Conservation (phyloP, 1,139 yeast species). For the Zygoascus sp. region DNA sequence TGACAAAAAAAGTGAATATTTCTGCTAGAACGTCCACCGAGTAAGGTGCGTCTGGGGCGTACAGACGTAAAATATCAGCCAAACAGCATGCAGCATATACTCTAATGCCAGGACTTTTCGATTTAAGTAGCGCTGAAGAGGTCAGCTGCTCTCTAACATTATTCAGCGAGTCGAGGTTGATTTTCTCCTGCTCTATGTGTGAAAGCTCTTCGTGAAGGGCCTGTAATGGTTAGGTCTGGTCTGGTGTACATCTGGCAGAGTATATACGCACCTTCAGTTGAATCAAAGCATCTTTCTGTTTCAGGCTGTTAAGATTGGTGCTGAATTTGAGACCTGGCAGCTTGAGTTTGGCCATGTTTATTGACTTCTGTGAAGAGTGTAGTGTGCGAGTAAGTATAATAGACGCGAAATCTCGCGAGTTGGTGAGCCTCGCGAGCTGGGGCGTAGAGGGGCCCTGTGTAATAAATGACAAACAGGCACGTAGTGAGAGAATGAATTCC, state of each 20-base stretch:
- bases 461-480: neutral
- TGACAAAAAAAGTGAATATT: slow-evolving; percentile 43
- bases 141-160: slow-evolving; percentile 50
- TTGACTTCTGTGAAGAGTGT: no score
- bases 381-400: neutral
- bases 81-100: slow-evolving; percentile 70
- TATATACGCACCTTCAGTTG: slow-evolving; percentile 5
- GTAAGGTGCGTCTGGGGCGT: slow-evolving; percentile 91
- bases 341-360: neutral
- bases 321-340: slow-evolving; percentile 1
- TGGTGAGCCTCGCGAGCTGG: neutral
- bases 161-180: slow-evolving; percentile 45
- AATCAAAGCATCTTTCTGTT: neutral
- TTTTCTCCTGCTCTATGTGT: slow-evolving; percentile 55
- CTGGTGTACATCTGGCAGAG: neutral
- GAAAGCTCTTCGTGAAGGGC: slow-evolving; percentile 58
- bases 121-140: slow-evolving; percentile 54
- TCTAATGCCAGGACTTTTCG: slow-evolving; percentile 66
- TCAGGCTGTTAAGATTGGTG: neutral
- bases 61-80: slow-evolving; percentile 69
- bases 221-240: slow-evolving; percentile 27
- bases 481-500: neutral
- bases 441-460: neutral
- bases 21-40: slow-evolving; percentile 52
- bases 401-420: slow-evolving; percentile 1